phyloP scores from a whole-genome alignment of 2,329 filamentous ascomycete genomes.

The Cladosporium sp. region DNA sequence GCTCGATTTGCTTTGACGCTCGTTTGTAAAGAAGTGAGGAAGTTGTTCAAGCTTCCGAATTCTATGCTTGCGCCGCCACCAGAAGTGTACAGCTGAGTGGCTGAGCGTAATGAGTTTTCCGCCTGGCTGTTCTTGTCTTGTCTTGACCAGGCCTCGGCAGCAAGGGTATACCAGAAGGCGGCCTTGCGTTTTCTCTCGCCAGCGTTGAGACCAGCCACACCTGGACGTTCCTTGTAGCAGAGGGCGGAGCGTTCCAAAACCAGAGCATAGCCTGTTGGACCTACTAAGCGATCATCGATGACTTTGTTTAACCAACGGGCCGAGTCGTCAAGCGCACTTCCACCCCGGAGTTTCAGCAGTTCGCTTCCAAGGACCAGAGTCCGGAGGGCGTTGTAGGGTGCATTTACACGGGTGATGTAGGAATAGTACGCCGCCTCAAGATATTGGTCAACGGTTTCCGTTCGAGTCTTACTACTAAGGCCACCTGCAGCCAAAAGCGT shows the following conservation, averaged over 20 bases:
- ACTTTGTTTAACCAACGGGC: constrained; percentile 78
- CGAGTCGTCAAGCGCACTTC: constrained; percentile 77
- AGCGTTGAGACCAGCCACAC: constrained; percentile 61
- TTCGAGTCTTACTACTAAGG: constrained; percentile 68
- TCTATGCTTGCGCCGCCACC: constrained; percentile 23
- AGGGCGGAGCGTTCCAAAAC: constrained; percentile 81
- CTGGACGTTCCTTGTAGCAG: constrained; percentile 73
- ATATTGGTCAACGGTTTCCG: constrained; percentile 80
- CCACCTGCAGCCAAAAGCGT: constrained; percentile 69
- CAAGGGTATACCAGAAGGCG: constrained; percentile 81
- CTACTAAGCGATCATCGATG: constrained; percentile 73
- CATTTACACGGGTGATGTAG: constrained; percentile 78
- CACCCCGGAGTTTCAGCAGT: constrained; percentile 74
- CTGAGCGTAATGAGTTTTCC: constrained; percentile 70
- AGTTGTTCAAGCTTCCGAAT: constrained; percentile 54
- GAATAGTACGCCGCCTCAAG: constrained; percentile 90
- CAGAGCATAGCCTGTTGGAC: constrained; percentile 72
- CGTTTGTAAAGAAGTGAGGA: constrained; percentile 65
- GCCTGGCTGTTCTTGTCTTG: constrained; percentile 75
- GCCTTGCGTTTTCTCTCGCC: constrained; percentile 77
- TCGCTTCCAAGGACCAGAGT: constrained; percentile 74
- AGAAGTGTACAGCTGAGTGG: constrained; percentile 50
- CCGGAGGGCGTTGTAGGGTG: constrained; percentile 75
- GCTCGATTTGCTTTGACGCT: constrained; percentile 48
- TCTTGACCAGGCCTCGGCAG: constrained; percentile 77